Base-by-base conservation (phyloP, 169 alveolate genomes). In the Theileria luwenshuni region DNA sequence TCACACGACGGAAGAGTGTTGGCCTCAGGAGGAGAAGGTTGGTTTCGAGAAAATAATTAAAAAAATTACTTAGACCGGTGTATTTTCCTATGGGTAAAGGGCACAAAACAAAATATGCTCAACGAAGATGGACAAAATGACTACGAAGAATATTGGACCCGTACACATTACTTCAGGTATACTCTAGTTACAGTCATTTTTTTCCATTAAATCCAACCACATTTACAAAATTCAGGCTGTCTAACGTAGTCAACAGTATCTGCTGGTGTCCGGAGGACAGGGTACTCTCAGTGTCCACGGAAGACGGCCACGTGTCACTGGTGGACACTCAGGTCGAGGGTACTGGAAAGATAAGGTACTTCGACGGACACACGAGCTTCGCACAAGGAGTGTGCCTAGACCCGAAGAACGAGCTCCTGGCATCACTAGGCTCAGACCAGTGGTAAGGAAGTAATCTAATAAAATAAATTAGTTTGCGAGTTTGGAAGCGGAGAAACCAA, bases 1-100 rank as follows among this genome's bases (percentile, higher is more conserved):
- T 79, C 86, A 33, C 90, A 93, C 61, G 83, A 75, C 67, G 97
- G 97, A 21, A 75, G 81, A 42, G 62, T 90, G 28, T 71, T 93
- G 48, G 97, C 96, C 3, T 85, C 96, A 5, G 97, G 97, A 5
- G 97, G 97, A 23, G 94, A 85, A 67, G 96, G 94, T 86, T 80
- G 71, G 83, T 83, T 23, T 59, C 7, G 21, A 28, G 7, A 58
- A 5, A 10, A 5, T 7, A 38, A 7, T 38, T 38, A 38, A 38
- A 5, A 38, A 38, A 5, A 38, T 10, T 38, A 10, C 10, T 38
- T 84, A 84, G 92, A 86, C 51, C 47, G 86, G 17, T 69, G 86
- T 56, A 68, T 90, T 25, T 90, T 83, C 76, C 68, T 91, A 3
- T 91, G 95, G 95, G 90, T 77, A 72, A 76, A 83, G 73, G 72